Evolutionary conservation across 257 asterid species (phyloP).

Genomic region (Solanum medicagineum): DNA sequence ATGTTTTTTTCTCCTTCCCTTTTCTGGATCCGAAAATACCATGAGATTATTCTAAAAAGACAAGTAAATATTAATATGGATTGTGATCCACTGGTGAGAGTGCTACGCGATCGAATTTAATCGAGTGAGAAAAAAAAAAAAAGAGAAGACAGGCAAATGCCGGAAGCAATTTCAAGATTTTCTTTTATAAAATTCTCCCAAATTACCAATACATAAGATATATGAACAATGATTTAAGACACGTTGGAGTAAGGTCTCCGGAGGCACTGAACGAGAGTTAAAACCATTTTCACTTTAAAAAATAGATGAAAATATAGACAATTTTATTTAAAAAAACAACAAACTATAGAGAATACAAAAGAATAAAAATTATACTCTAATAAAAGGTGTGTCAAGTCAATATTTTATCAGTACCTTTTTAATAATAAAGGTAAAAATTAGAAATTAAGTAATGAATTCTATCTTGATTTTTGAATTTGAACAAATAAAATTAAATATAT

Average conservation of each 20-base stretch:
- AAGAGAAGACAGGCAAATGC: background rate
- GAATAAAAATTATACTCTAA: background rate
- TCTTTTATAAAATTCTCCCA: no score
- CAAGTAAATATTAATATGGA: accelerated
- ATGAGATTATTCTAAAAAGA: background rate
- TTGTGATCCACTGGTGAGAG: no score
- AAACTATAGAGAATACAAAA: background rate
- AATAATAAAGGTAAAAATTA: no score
- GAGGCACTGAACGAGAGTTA: background rate
- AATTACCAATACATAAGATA: background rate
- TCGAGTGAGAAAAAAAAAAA: no score
- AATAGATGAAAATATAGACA: background rate
- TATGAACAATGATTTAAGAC: background rate
- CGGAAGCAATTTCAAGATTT: background rate
- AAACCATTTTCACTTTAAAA: background rate
- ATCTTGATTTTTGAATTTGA: no score
- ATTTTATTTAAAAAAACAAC: background rate
- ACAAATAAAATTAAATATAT: no score
- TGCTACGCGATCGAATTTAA: no score
- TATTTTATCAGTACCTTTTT: no score
- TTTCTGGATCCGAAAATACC: background rate
- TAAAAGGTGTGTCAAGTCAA: no score
- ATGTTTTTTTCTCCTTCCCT: background rate
- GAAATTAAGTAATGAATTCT: no score
- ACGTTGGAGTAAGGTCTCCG: background rate